Base-by-base conservation (phyloP, 2,329 filamentous ascomycete genomes). In the Falciphora oryzae region DNA sequence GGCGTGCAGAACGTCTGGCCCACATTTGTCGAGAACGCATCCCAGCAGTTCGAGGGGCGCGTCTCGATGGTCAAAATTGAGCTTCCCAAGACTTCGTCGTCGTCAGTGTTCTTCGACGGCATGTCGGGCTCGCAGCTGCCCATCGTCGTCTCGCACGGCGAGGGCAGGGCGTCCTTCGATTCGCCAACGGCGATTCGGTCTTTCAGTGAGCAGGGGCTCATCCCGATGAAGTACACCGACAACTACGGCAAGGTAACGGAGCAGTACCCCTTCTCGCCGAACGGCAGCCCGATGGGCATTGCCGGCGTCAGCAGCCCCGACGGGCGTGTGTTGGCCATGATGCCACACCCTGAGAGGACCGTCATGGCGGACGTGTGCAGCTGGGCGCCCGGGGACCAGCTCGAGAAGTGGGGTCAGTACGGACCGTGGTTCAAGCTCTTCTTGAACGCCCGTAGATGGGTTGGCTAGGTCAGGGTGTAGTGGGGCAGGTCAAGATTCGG, bases 261-360 rank as follows among this genome's bases (percentile, higher is more conserved):
- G 76, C 81, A 81, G 69, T 99, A 98, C 73, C 95, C 95, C 0
- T 90, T 83, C 78, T 98, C 98, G 79, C 91, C 82, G 63, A 97
- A 96, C 77, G 93, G 93, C 63, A 92, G 89, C 73, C 90, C 91
- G 0, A 82, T 84, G 67, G 93, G 91, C 73, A 90, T 97, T 68
- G 91, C 93, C 1, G 92, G 89, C 73, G 89, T 96, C 31, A 83
- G 89, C 70, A 93, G 86, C 71, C 83, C 80, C 58, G 89, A 96
- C 73, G 93, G 93, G 16, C 84, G 91, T 65, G 91, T 96, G 1
- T 76, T 97, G 69, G 92, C 92, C 8, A 85, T 97, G 79, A 97
- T 97, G 93, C 93, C 93, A 67, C 93, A 97, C 75, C 93, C 93
- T 1, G 93, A 97, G 79, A 85, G 93, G n/a, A 96, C 91, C 22